Base-by-base conservation (phyloP, 2,329 filamentous ascomycete species). In the Byssothecium circinans region DNA sequence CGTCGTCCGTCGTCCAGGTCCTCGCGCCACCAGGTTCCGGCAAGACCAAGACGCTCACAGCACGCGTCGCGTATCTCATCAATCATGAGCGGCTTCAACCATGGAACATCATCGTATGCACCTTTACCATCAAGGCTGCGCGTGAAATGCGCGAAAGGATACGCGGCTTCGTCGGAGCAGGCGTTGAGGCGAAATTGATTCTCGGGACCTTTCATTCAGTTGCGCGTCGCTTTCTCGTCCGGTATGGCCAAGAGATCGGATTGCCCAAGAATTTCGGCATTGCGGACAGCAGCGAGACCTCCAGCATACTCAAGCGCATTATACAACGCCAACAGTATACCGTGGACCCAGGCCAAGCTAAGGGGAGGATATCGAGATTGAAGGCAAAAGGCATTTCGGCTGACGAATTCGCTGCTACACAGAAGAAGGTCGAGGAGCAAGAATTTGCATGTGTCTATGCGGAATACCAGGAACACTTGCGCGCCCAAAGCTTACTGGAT, bases 161-260 rank as follows among this genome's bases (percentile, higher is more conserved):
- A 47, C 84, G 85, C 0, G 86, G 81, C 49, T 80, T 89, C n/a
- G 78, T 97, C n/a, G 91, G 91, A 1, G 81, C 87, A 50, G 85
- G 85, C 5, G 75, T 85, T 14, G 88, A 91, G 65, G 85, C 81
- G 45, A 88, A 85, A 61, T 78, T 99, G 54, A 81, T 96, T 25
- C 77, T 99, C 3, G 92, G 92, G 15, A 99, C 94, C 0, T 97
- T 99, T 59, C 92, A 99, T 74, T 95, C 91, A 39, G 91, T 99
- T 56, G 85, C 91, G 43, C 81, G 90, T 36, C 83, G 90, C 49
- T 97, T 96, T 65, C 76, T 99, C 14, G 82, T 86, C 33, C 81
- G 82, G 20, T 97, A 97, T 68, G 92, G 94, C 32, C 82, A 89
- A 61, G 78, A 87, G 50, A 94, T 97, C 62, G 90, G 88, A 11